Conservation (phyloP, 176 grass and related monocot species). For the Miscanthus lutarioriparius region DNA sequence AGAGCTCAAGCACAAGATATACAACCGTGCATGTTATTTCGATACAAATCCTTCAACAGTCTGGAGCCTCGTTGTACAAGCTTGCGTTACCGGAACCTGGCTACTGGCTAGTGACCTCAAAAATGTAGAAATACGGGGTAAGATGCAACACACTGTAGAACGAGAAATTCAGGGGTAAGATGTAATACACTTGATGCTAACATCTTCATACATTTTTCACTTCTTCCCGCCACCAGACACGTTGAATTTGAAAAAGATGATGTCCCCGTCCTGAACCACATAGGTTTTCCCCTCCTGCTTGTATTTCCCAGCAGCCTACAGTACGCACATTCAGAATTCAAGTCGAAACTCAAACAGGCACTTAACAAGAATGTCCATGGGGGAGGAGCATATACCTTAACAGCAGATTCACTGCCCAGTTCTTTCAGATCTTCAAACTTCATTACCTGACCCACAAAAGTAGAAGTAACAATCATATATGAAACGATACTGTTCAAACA, state of each 20-base stretch:
- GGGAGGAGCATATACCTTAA: conserved; percentile 53
- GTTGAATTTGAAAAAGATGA: conserved; percentile 99
- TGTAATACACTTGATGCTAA: not conserved
- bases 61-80: conserved; percentile 18
- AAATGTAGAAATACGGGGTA: not conserved
- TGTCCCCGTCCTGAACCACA: conserved; percentile 92
- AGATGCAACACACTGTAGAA: not conserved
- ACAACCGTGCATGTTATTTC: conserved; percentile 12
- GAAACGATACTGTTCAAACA: conserved; percentile 14
- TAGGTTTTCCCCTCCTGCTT: conserved; percentile 97
- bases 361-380: not conserved
- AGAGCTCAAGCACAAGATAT: no score
- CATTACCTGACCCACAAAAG: conserved; percentile 72
- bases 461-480: conserved; percentile 3
- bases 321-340: not conserved
- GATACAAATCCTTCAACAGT: conserved; percentile 32
- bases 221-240: conserved; percentile 97
- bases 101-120: conserved; percentile 20
- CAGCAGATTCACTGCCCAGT: conserved; percentile 76
- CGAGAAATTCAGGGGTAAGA: not conserved
- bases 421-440: conserved; percentile 99
- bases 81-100: not conserved
- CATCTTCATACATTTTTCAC: conserved; percentile 38
- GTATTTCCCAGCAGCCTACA: conserved; percentile 93
- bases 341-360: not conserved